Conservation (phyloP, 2,329 filamentous ascomycete species). For the Hymenoscyphus albidus region DNA sequence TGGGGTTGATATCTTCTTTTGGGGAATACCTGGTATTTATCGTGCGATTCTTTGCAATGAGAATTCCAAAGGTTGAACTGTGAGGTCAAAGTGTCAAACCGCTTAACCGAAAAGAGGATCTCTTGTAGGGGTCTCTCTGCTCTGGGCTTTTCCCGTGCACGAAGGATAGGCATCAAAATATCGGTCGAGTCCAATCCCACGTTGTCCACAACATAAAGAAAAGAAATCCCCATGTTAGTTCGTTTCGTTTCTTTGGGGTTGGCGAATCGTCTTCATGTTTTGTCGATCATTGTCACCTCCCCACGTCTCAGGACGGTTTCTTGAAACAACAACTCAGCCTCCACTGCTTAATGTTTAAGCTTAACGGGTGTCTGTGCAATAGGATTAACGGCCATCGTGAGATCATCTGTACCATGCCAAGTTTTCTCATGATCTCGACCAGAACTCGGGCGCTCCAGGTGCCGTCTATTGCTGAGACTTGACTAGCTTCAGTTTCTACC, state of each 20-base stretch:
- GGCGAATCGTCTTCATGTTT: constrained; percentile 1
- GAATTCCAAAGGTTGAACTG: too few relatives aligned
- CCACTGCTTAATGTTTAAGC: constrained; percentile 4
- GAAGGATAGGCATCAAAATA: not conserved
- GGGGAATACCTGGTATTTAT: too few relatives aligned
- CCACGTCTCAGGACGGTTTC: constrained; percentile 10
- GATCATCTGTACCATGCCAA: not conserved
- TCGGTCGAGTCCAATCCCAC: not conserved
- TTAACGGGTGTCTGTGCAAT: constrained; percentile 2
- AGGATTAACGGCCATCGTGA: not conserved
- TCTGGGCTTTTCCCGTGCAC: not conserved
- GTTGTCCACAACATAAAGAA: not conserved
- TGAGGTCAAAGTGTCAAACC: not conserved
- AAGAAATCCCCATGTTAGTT: not conserved
- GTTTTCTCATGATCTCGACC: not conserved
- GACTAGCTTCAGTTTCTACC: not conserved
- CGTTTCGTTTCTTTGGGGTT: not conserved
- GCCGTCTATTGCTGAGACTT: constrained; percentile 6
- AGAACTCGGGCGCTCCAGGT: constrained; percentile 3
- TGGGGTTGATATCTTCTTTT: too few relatives aligned
- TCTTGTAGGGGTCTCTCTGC: not conserved
- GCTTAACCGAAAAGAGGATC: not conserved
- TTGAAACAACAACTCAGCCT: constrained; percentile 4
- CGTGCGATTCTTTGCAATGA: too few relatives aligned
- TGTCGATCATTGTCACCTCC: not conserved